Conservation (phyloP, 768 basidiomycete genomes). For the Boletus insuetus region DNA sequence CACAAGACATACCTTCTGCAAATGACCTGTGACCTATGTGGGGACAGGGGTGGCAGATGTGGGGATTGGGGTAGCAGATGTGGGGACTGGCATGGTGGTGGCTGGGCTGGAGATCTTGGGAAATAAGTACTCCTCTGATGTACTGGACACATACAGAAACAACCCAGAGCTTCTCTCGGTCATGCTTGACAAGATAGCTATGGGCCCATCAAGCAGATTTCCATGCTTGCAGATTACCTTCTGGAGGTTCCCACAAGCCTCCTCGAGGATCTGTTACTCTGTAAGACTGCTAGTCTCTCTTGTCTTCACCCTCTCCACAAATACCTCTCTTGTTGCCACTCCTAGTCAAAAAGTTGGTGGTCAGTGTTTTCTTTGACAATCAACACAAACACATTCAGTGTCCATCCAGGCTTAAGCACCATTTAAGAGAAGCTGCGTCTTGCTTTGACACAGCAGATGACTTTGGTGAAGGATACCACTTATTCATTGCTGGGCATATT, state of each 20-base stretch:
- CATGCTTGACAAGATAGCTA: conserved; percentile 37
- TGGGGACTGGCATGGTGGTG: too few species aligned
- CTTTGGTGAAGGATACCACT: too few species aligned
- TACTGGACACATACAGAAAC: conserved; percentile 24
- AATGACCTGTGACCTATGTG: too few species aligned
- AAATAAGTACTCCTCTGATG: conserved; percentile 26
- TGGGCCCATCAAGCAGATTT: conserved; percentile 12
- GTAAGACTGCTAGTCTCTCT: conserved; percentile 25
- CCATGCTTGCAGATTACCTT: conserved; percentile 31
- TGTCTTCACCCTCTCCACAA: conserved; percentile 26
- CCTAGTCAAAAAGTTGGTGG: conserved; percentile 3
- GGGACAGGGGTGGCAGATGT: too few species aligned
- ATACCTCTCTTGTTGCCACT: conserved; percentile 35
- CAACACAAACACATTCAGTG: conserved; percentile 25
- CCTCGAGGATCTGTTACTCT: conserved; percentile 29
- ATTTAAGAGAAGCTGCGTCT: too few species aligned
- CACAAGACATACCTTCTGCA: too few species aligned
- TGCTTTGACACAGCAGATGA: too few species aligned
- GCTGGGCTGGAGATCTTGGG: conserved; percentile 28
- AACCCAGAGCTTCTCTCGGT: conserved; percentile 41
- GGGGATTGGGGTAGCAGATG: too few species aligned
- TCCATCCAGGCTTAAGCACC: too few species aligned
- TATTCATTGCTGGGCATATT: too few species aligned
- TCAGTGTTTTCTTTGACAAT: conserved; percentile 35
- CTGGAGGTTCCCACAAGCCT: conserved; percentile 32